A percentile compares a stretch with the other conserved stretches of the same genome.
Evolutionary conservation across 2,329 filamentous ascomycete genomes (phyloP).

Genomic region (Macrophomina pseudophaseolina): DNA sequence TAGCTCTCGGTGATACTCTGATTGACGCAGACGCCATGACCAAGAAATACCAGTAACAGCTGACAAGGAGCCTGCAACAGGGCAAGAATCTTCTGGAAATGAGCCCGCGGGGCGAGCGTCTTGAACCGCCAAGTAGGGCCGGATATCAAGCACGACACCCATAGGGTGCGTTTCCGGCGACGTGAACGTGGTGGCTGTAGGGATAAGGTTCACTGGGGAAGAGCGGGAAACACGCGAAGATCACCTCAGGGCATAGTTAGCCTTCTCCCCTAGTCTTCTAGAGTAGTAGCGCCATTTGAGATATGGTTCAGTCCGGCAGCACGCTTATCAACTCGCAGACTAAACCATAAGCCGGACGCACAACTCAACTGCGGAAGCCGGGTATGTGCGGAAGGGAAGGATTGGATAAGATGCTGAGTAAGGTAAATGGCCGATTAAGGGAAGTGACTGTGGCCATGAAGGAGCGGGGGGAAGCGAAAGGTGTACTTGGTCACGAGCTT

Average conservation of each 20-base stretch:
- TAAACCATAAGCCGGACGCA: background rate
- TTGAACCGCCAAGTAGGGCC: background rate
- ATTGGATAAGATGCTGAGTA: background rate
- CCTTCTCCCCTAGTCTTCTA: background rate
- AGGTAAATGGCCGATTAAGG: background rate
- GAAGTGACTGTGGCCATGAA: background rate
- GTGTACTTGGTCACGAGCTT: background rate
- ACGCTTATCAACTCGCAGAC: background rate
- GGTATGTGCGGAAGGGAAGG: background rate
- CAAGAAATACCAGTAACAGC: background rate
- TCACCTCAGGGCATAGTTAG: background rate
- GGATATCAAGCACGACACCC: background rate
- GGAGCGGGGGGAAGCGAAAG: background rate
- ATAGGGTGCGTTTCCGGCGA: background rate
- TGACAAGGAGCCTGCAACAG: background rate
- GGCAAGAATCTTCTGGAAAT: background rate
- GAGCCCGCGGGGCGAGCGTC: background rate
- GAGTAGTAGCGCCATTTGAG: background rate
- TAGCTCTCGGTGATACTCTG: background rate
- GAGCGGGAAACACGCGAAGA: background rate
- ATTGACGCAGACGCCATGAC: background rate
- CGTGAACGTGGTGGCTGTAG: background rate
- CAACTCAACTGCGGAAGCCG: background rate
- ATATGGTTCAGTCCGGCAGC: background rate
- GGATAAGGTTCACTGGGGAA: slow-evolving; percentile 8